Conservation (phyloP, 73 alveolate species). For the Paraurostyla sp. region DNA sequence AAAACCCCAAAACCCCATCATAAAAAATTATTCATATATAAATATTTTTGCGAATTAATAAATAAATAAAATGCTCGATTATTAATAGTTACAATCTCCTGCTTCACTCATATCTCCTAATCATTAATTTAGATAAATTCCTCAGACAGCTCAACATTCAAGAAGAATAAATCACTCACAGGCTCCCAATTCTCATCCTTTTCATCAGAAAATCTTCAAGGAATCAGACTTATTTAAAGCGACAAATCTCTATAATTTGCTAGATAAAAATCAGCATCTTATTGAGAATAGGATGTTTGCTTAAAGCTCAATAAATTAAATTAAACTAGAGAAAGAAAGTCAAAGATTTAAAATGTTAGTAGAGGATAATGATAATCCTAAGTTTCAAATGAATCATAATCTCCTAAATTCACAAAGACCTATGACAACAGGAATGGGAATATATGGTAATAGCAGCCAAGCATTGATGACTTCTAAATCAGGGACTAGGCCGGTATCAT, state of each 20-base stretch:
- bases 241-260: conserved; percentile 23
- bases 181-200: background rate
- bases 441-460: background rate
- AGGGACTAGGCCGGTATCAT: conserved; percentile 1
- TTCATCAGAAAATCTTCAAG: conserved; percentile 13
- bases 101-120: no score
- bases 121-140: no score
- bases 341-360: background rate
- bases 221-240: conserved; percentile 27
- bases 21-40: no score
- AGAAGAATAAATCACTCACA: no score
- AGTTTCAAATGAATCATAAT: background rate
- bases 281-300: conserved; percentile 34
- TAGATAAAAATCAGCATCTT: conserved; percentile 32
- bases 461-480: background rate
- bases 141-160: no score
- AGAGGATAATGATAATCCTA: conserved; percentile 7
- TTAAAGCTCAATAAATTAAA: background rate
- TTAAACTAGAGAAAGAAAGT: conserved; percentile 34
- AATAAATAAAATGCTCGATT: no score
- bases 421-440: background rate
- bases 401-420: conserved; percentile 5
- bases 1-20: no score
- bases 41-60: no score
- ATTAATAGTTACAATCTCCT: no score